Evolutionary conservation across 495 filamentous ascomycete species (phyloP).

Genomic region (Cladorrhinum samala): DNA sequence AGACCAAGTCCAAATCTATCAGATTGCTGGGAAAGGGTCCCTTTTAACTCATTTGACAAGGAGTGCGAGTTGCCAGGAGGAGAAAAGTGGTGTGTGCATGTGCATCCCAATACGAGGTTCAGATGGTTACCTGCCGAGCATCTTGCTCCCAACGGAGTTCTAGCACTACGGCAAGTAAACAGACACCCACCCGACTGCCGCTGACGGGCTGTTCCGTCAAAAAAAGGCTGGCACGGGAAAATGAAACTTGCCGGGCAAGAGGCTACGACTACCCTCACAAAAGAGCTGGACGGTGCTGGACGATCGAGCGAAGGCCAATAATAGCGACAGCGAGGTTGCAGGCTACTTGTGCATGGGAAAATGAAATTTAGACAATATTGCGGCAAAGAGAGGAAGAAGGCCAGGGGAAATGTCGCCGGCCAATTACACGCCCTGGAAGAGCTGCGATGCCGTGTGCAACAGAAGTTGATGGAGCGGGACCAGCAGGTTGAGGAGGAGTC

Average conservation of each 20-base stretch:
- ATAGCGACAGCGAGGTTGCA: background rate
- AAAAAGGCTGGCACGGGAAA: constrained; percentile 24
- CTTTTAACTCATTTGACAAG: constrained; percentile 20
- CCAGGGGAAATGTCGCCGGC: background rate
- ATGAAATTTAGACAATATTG: background rate
- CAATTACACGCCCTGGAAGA: background rate
- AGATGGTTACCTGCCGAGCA: background rate
- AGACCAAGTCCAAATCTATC: constrained; percentile 15
- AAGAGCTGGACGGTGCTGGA: background rate
- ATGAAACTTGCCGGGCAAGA: constrained; percentile 24
- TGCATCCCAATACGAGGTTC: background rate
- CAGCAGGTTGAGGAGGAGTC: background rate
- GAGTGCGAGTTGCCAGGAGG: background rate
- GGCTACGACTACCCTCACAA: background rate
- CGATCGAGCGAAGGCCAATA: too few species aligned
- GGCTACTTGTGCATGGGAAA: background rate
- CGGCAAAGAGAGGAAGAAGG: too few species aligned
- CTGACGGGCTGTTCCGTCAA: constrained; percentile 9
- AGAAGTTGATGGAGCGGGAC: background rate
- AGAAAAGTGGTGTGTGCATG: background rate
- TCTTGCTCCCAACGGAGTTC: background rate
- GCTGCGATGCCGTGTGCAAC: background rate
- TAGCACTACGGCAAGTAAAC: constrained; percentile 7
- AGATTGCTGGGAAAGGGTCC: constrained; percentile 2
- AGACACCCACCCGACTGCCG: constrained; percentile 9